Base-by-base conservation (phyloP, 1,284 basidiomycete species). In the Puccinia triticina region DNA sequence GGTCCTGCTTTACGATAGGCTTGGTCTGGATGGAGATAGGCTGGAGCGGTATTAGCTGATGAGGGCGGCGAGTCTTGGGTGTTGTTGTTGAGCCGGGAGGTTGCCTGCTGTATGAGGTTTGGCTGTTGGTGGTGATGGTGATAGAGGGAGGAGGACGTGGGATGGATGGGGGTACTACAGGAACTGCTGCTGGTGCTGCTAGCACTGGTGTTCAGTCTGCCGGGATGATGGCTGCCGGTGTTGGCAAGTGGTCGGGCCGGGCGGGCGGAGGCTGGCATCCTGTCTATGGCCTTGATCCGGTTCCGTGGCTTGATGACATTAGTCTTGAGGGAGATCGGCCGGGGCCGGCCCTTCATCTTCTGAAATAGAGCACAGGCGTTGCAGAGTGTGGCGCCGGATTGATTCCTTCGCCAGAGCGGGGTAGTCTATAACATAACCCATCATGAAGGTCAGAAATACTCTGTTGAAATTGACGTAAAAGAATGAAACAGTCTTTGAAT, bases 311-410 rank as follows among this genome's bases (percentile, higher is more conserved):
- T 86, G 83, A 86, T 86, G 5, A 86, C 85, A 76, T 87, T 86
- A 40, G 86, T 86, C 67, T 87, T 87, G 78, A 87, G 84, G 16
- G 84, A 85, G 81, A 86, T 85, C 0, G 86, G 86, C 34, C 86
- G 83, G 8, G 86, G 85, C 3, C 84, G 82, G 7, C 86, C 86
- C 61, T 87, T 87, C 85, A 86, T 86, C 82, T 87, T 87, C 81
- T 85, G 85, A 80, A 86, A 86, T 21, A 87, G 84, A 16, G 85
- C 85, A 84, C 86, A 87, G 14, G 86, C 86, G 59, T 87, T 87
- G 84, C 86, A 87, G 26, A 86, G 83, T 55, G 86, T 85, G 64
- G 85, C 84, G 1, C 85, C 85, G 57, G 83, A 84, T 77, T 85
- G 84, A 69, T 85, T 85, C 29, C 86, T 83, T 32, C 86, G 83